Evolutionary conservation across 129 eudicot species (phyloP), one percentile per base, ranked within the genome.

Genomic region (Ambrosia artemisiifolia): DNA sequence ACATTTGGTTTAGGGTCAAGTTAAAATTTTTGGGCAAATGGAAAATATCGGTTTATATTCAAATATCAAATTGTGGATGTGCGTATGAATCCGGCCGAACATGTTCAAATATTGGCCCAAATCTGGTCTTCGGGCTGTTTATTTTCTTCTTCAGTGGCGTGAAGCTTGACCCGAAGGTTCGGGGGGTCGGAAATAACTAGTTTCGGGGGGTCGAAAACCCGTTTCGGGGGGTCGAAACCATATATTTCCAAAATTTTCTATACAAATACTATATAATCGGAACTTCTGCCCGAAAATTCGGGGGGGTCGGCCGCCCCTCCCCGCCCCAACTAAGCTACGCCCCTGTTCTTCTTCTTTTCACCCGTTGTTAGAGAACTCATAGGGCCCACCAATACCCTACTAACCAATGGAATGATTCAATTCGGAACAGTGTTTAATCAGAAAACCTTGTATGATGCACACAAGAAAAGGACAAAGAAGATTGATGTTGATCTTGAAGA

Each of bases 381-480:
- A 24, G 28, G 28, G 28, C 28, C 28, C 28, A 40, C 44, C 44
- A 40, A 10, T 40, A 40, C 44, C 44, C 44, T 40, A 10, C 44
- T 40, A 7, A 40, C 9, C 44, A 2, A 38, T 38, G 43, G 9
- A 38, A 7, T 38, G 10, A 38, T 24, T 28, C 69, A 54, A 47
- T 69, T 60, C 18, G 46, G 2, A 18, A 68, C 89, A 94, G 99
- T 95, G 69, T 95, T 95, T 66, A 95, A 95, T 73, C 97, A 95
- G 84, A 88, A 86, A 77, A 86, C 97, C 13, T 69, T 95, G 82
- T 95, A 90, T 77, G 77, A 95, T 73, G 99, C 99, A 46, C 84
- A 95, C 86, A 95, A 90, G 91, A 95, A 88, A 63, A 82, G 99
- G 28, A 88, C 97, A 11, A 95, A 95, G 68, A 86, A 86, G 34